These are phyloP conservation scores for Aspergillus ellipticus DNA, from an alignment of 495 filamentous ascomycete genomes.

Conservation along the genomic window DNA sequence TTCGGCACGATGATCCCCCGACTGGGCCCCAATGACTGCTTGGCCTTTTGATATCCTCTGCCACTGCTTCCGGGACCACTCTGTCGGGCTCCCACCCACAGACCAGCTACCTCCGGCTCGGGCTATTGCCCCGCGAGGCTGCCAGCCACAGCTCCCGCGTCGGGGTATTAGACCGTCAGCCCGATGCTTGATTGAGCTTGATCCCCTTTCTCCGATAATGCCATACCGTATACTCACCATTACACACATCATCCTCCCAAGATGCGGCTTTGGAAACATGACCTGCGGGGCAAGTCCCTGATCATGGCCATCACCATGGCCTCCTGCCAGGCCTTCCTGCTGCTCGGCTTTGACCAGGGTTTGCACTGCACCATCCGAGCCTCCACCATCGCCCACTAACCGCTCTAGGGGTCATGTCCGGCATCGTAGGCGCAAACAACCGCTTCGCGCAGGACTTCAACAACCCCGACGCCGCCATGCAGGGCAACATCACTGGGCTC, in stretches of 20 bases:
- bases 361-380: too few species aligned
- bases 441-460: slow-evolving; percentile 36
- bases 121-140: not conserved
- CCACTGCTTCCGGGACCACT: not conserved
- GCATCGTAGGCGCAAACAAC: slow-evolving; percentile 36
- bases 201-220: not conserved
- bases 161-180: not conserved
- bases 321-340: slow-evolving; percentile 35
- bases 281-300: slow-evolving; percentile 21
- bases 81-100: not conserved
- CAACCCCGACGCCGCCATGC: slow-evolving; percentile 34
- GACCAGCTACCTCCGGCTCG: not conserved
- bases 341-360: slow-evolving; percentile 38
- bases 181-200: not conserved
- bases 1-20: slow-evolving; percentile 10
- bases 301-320: slow-evolving; percentile 21
- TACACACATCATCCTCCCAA: too few species aligned
- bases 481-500: slow-evolving; percentile 43
- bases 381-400: slow-evolving; percentile 3
- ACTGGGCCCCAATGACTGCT: too few species aligned
- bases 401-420: slow-evolving; percentile 29
- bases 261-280: slow-evolving; percentile 26
- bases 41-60: too few species aligned
- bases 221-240: too few species aligned
- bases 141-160: too few species aligned